Conservation (phyloP, 1,284 basidiomycete genomes). For the Cryptococcus hybrid region DNA sequence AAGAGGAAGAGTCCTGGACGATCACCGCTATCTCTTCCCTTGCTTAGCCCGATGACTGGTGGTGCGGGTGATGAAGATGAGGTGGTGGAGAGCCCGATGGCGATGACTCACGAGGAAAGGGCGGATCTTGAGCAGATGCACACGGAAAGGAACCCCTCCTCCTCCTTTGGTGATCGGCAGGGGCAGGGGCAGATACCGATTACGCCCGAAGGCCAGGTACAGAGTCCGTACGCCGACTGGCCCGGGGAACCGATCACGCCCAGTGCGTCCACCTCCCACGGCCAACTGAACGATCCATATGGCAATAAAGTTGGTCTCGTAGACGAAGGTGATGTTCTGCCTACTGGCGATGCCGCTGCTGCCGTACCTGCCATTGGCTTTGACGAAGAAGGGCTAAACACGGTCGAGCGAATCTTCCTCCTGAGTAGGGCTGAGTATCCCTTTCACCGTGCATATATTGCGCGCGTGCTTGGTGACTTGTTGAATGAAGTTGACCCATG, state of each 20-base stretch:
- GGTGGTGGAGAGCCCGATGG: not conserved
- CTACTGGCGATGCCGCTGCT: constrained; percentile 21
- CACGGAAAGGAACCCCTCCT: not conserved
- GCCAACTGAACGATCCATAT: not conserved
- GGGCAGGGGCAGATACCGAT: not conserved
- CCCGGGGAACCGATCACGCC: not conserved
- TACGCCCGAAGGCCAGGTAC: not conserved
- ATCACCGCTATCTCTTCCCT: constrained; percentile 10
- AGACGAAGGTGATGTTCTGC: constrained; percentile 44
- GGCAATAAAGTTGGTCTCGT: constrained; percentile 25
- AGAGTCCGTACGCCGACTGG: not conserved
- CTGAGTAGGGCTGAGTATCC: constrained; percentile 81
- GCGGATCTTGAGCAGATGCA: not conserved
- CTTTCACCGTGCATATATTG: constrained; percentile 83
- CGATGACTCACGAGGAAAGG: not conserved
- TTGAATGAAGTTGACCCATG: constrained; percentile 73
- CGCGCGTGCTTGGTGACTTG: constrained; percentile 70
- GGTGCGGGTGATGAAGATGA: not conserved
- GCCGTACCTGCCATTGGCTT: constrained; percentile 44
- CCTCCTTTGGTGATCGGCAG: constrained; percentile 1
- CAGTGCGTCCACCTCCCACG: not conserved
- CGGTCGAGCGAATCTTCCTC: constrained; percentile 91
- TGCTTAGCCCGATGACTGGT: not conserved
- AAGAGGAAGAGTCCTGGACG: constrained; percentile 21
- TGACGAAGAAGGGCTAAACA: constrained; percentile 66